Base-by-base conservation (phyloP, 345 rosid species). In the Aquilaria sinensis region DNA sequence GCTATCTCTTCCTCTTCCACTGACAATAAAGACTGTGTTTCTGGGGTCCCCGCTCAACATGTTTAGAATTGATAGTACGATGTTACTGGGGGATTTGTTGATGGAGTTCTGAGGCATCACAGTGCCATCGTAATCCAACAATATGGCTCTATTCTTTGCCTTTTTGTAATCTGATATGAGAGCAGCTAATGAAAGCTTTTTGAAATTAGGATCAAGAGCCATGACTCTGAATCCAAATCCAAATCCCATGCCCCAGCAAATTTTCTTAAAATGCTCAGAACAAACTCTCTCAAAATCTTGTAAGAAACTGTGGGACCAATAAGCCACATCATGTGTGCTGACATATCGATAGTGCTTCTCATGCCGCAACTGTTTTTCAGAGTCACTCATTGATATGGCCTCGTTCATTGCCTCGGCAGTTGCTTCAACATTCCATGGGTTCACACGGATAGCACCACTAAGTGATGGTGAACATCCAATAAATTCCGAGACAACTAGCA, bases 391-490 rank as follows among this genome's bases (percentile, higher is more conserved):
- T 37, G 68, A 59, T 8, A 78, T 72, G 9, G 80, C 77, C 62
- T 69, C 67, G 23, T 74, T 68, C 70, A 78, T 55, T 32, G 83
- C 83, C 61, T 63, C 77, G 0, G 75, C 80, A 16, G 78, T 73
- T 60, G 72, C 77, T 55, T 78, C 77, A n/a, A 72, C 57, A 32
- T 75, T 67, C 83, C 83, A 78, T 46, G 83, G 83, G 58, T 78
- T 78, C 48, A 78, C 71, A 47, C 79, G 70, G 60, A 74, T 71
- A 37, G 82, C 77, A 30, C 82, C 82, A 64, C 79, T 75, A 46
- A 78, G 72, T 5, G 79, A 78, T 1, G 79, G 82, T 47, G 82
- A 74, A 58, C 79, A 23, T 23, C 23, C 23, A 23, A 23, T 23
- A 23, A 23, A 23, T 23, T 23, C 23, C 23, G 23, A 23, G 47